phyloP scores from a whole-genome alignment of 176 grass and related monocot species.

The Carex cristatella region DNA sequence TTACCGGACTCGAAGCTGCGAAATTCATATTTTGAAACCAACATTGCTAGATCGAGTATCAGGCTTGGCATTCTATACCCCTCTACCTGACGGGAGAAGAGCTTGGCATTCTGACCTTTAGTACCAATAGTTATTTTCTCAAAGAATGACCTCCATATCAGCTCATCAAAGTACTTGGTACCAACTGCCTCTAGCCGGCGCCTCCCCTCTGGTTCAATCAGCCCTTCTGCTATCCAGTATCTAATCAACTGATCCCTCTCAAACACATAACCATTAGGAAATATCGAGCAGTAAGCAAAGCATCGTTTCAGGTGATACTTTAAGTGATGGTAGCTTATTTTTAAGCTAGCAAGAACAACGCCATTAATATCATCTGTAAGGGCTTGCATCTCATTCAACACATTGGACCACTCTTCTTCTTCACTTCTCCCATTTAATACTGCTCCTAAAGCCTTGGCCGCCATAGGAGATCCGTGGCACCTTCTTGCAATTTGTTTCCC shows the following conservation, averaged over 20 bases:
- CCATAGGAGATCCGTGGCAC: slow-evolving; percentile 53
- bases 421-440: slow-evolving; percentile 36
- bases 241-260: slow-evolving; percentile 44
- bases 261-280: slow-evolving; percentile 40
- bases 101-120: neutral
- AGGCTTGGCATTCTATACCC: slow-evolving; percentile 35
- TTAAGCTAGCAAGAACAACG: slow-evolving; percentile 31
- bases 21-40: neutral
- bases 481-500: slow-evolving; percentile 34
- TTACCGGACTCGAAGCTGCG: neutral
- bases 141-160: slow-evolving; percentile 40
- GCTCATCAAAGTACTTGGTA: slow-evolving; percentile 36
- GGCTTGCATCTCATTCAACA: slow-evolving; percentile 27
- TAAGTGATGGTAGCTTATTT: slow-evolving; percentile 62
- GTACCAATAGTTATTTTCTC: neutral
- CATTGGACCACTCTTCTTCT: slow-evolving; percentile 35
- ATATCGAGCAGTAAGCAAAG: slow-evolving; percentile 47
- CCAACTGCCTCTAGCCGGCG: slow-evolving; percentile 27
- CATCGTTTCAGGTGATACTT: slow-evolving; percentile 49
- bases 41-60: slow-evolving; percentile 9
- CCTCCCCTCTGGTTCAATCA: slow-evolving; percentile 24
- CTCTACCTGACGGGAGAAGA: slow-evolving; percentile 6
- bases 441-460: slow-evolving; percentile 23
- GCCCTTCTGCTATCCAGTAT: slow-evolving; percentile 57
- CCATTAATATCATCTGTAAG: slow-evolving; percentile 29